Evolutionary conservation across 2,329 filamentous ascomycete species (phyloP), one percentile per base, ranked within the genome.

Genomic region (Microthyrium microscopicum): DNA sequence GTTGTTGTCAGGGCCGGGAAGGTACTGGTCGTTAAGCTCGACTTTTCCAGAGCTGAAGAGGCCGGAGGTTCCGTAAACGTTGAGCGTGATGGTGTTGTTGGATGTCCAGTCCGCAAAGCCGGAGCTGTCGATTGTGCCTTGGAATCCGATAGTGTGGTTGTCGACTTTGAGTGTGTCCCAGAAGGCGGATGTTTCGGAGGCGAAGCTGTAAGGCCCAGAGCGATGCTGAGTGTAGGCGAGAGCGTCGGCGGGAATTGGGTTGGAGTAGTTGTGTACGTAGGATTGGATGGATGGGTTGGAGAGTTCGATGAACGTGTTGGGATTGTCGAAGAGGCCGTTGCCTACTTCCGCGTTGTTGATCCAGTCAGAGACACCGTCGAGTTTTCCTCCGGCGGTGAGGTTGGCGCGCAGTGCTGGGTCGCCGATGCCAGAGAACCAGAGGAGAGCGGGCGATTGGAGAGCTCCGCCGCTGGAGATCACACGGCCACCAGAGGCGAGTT

Each of bases 31-130:
- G 30, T 64, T 59, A 11, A 68, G 53, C 5, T 54, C 44, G 3
- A 68, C 63, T 4, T 53, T 51, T 2, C 65, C 64, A 1, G 54
- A 46, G 3, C 66, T 69, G 5, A 56, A 54, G 16, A 69, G 52
- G 1, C 66, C 66, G 0, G 64, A 68, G 1, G 66, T 70, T 6
- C 66, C 66, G 49, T 70, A 70, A 4, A 70, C 48, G 45, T 70
- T 70, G 15, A 70, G 52, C 0, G 65, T 69, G 33, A 70, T 62
- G 38, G 62, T 66, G 37, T 61, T 53, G 33, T 54, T 53, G 21
- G 45, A 42, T 2, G 38, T 56, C 42, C 47, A 62, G 6, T 51
- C 58, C 2, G 48, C 45, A 26, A 51, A 57, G 3, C 66, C 66
- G 0, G 60, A 49, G 0, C 60, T 58, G 46, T 62, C 62, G 35